phyloP scores from a whole-genome alignment of 176 grass and related monocot species.

The Carex parvula region DNA sequence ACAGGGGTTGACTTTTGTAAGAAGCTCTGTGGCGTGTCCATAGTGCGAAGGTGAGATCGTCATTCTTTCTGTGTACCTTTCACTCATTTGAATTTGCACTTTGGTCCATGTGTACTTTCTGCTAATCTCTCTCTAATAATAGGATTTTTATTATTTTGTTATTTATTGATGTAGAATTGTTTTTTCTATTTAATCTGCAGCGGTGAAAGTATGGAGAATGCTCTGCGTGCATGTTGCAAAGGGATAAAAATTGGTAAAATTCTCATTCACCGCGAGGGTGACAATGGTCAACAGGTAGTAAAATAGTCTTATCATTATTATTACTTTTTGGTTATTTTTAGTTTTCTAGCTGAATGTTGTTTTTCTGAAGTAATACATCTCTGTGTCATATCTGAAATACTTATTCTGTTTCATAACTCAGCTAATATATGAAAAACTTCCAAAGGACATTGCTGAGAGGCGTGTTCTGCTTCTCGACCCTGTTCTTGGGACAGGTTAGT shows the following conservation, averaged over 20 bases:
- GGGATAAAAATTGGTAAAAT: constrained; percentile 99
- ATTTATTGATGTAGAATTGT: neutral
- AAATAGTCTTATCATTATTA: neutral
- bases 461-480: constrained; percentile 98
- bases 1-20: constrained; percentile 94
- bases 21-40: constrained; percentile 93
- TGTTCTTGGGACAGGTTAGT: constrained; percentile 93
- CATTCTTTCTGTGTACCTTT: constrained; percentile 25
- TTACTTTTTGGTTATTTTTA: neutral
- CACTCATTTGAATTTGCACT: neutral
- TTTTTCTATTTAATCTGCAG: constrained; percentile 33
- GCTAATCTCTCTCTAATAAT: neutral
- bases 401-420: constrained; percentile 28
- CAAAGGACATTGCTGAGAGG: constrained; percentile 91
- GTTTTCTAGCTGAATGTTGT: neutral
- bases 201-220: constrained; percentile 99
- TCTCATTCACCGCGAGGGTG: constrained; percentile 90
- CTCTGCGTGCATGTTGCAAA: constrained; percentile 92
- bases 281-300: constrained; percentile 81
- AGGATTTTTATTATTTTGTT: neutral
- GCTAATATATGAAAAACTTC: constrained; percentile 94
- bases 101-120: neutral
- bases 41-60: constrained; percentile 77
- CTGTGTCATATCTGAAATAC: neutral
- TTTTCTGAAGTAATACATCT: neutral